phyloP scores from a whole-genome alignment of 2,329 filamentous ascomycete species.

The Talaromyces piceae region DNA sequence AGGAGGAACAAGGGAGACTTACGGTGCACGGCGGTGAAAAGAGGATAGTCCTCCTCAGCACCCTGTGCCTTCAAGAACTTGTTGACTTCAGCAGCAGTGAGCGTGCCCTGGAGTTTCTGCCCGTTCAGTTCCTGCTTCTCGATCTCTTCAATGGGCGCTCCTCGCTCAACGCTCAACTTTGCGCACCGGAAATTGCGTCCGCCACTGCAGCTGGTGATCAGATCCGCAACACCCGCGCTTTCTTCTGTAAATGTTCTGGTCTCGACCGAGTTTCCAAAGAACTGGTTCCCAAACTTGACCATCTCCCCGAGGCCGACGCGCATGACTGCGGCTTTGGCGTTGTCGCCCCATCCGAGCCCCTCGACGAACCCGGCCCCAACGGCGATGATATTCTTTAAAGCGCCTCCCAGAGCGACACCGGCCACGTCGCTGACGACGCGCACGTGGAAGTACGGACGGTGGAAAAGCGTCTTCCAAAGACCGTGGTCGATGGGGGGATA shows the following conservation, averaged over 20 bases:
- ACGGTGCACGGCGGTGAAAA: constrained; percentile 82
- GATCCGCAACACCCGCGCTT: constrained; percentile 45
- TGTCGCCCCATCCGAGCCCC: constrained; percentile 94
- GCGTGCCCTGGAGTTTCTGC: constrained; percentile 92
- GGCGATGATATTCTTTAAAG: constrained; percentile 94
- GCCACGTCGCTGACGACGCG: constrained; percentile 92
- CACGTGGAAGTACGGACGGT: constrained; percentile 95
- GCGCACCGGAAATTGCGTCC: constrained; percentile 93
- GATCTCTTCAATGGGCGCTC: constrained; percentile 74
- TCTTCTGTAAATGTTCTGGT: constrained; percentile 92
- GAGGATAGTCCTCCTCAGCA: constrained; percentile 74
- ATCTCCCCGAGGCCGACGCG: constrained; percentile 92
- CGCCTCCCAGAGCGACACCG: constrained; percentile 87
- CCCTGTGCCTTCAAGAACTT: constrained; percentile 74
- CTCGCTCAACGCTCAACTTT: constrained; percentile 74
- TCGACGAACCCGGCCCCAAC: constrained; percentile 92
- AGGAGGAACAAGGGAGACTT: constrained; percentile 20
- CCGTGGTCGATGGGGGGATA: constrained; percentile 82
- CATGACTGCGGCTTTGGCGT: constrained; percentile 98
- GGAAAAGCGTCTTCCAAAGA: constrained; percentile 79
- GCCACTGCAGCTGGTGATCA: constrained; percentile 88
- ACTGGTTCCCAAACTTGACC: constrained; percentile 89
- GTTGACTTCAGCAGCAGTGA: constrained; percentile 86
- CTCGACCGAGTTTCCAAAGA: constrained; percentile 77
- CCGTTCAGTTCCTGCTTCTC: constrained; percentile 88